These are phyloP conservation scores for Pleurotus tuber-regium DNA, from an alignment of 768 basidiomycete species.

Conservation along the genomic window DNA sequence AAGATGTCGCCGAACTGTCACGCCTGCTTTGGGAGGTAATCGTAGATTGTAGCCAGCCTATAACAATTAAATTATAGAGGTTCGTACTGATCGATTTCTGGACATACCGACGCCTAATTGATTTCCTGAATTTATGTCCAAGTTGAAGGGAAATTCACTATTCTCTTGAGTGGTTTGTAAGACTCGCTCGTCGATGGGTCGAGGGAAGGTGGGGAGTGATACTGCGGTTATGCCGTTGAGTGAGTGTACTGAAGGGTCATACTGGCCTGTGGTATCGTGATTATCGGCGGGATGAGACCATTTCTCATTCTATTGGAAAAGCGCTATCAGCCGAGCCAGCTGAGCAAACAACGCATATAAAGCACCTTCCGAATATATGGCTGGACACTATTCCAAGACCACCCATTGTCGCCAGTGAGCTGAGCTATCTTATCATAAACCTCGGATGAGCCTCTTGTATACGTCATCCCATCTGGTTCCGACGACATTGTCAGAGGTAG, in stretches of 20 bases:
- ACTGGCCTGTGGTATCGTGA: conserved; percentile 24
- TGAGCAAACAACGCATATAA: not conserved
- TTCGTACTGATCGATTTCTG: not conserved
- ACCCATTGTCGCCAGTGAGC: conserved; percentile 22
- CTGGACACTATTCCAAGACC: conserved; percentile 25
- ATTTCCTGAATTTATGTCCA: conserved; percentile 31
- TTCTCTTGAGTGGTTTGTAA: conserved; percentile 21
- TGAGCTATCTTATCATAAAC: conserved; percentile 23
- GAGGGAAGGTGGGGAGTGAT: conserved; percentile 19
- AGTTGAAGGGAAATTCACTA: conserved; percentile 28
- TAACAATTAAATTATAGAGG: not conserved
- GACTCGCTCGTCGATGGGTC: conserved; percentile 18
- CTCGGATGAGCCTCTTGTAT: conserved; percentile 23
- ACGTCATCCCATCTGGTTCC: conserved; percentile 22
- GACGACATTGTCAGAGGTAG: not conserved
- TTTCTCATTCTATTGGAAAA: conserved; percentile 14
- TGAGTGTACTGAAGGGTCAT: conserved; percentile 24
- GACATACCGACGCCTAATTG: conserved; percentile 25
- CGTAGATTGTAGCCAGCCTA: conserved; percentile 28
- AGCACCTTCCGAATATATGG: conserved; percentile 23
- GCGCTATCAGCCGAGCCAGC: not conserved
- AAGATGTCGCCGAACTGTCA: conserved; percentile 29
- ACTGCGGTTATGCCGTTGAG: conserved; percentile 17
- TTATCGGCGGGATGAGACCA: conserved; percentile 17
- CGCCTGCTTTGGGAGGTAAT: conserved; percentile 26